phyloP scores from a whole-genome alignment of 2,329 filamentous ascomycete species.

The Aspergillus vadensis region DNA sequence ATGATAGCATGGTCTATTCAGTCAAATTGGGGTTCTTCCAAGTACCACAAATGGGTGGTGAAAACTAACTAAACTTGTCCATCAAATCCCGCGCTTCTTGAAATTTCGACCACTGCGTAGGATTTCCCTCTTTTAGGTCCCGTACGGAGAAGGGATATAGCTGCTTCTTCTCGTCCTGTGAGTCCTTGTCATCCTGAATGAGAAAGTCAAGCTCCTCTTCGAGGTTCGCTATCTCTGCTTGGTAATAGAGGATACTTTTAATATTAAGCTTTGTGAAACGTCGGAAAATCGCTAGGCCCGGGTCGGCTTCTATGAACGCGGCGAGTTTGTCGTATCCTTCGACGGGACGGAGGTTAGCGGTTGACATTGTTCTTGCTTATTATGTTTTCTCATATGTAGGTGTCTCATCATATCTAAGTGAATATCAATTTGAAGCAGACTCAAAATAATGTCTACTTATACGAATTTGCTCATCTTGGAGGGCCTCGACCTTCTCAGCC shows the following conservation, averaged over 20 bases:
- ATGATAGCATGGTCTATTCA: slow-evolving; percentile 1
- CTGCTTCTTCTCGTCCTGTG: neutral
- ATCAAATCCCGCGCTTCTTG: slow-evolving; percentile 3
- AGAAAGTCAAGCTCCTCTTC: slow-evolving; percentile 2
- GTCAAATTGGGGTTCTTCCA: neutral
- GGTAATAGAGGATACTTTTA: slow-evolving; percentile 11
- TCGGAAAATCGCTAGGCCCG: slow-evolving; percentile 1
- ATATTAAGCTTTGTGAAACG: slow-evolving; percentile 5
- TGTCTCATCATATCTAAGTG: too few relatives aligned
- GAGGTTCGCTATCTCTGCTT: slow-evolving; percentile 6
- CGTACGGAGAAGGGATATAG: neutral
- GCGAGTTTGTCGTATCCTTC: slow-evolving; percentile 10
- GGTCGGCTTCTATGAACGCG: slow-evolving; percentile 1
- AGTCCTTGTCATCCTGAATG: slow-evolving; percentile 2
- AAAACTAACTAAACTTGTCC: slow-evolving; percentile 4
- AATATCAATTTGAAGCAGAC: too few relatives aligned
- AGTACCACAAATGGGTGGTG: neutral
- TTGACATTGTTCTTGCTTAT: neutral
- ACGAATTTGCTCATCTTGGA: neutral
- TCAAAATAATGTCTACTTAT: neutral
- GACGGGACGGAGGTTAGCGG: neutral
- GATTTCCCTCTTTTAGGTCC: slow-evolving; percentile 4
- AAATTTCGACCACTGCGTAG: slow-evolving; percentile 8
- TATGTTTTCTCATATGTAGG: neutral
- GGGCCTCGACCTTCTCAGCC: neutral